Evolutionary conservation across 345 rosid genomes (phyloP).

Genomic region (Chamaenerion angustifolium): DNA sequence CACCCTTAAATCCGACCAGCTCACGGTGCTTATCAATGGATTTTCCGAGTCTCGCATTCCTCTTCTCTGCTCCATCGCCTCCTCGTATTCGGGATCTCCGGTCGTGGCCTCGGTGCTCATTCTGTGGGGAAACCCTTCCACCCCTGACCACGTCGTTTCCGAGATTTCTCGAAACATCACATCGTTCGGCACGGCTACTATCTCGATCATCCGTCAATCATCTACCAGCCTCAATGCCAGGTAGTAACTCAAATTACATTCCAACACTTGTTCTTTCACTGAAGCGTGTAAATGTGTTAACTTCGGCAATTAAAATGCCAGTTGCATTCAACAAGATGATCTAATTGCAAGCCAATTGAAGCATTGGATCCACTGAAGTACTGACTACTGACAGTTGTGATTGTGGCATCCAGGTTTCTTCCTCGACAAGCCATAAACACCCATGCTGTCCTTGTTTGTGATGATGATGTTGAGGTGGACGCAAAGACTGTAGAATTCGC

Average conservation of each 20-base stretch:
- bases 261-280: background rate
- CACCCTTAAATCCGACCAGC: conserved; percentile 9
- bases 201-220: conserved; percentile 11
- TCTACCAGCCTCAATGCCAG: conserved; percentile 13
- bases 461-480: conserved; percentile 17
- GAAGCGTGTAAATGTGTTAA: background rate
- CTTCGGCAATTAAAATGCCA: background rate
- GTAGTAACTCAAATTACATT: background rate
- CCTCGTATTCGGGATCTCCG: conserved; percentile 9
- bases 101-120: conserved; percentile 10
- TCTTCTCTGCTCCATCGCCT: conserved; percentile 11
- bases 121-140: conserved; percentile 14
- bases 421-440: conserved; percentile 12
- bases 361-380: background rate
- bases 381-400: background rate
- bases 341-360: background rate
- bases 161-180: conserved; percentile 11
- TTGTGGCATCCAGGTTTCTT: conserved; percentile 6
- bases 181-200: conserved; percentile 8
- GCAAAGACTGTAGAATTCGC: conserved; percentile 12
- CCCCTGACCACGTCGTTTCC: conserved; percentile 8
- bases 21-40: conserved; percentile 15
- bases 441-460: conserved; percentile 11
- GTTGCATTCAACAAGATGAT: background rate
- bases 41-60: conserved; percentile 14